Evolutionary conservation across 768 basidiomycete species (phyloP), one percentile per base, ranked within the genome.

Genomic region (Neoboletus subvelutipes): DNA sequence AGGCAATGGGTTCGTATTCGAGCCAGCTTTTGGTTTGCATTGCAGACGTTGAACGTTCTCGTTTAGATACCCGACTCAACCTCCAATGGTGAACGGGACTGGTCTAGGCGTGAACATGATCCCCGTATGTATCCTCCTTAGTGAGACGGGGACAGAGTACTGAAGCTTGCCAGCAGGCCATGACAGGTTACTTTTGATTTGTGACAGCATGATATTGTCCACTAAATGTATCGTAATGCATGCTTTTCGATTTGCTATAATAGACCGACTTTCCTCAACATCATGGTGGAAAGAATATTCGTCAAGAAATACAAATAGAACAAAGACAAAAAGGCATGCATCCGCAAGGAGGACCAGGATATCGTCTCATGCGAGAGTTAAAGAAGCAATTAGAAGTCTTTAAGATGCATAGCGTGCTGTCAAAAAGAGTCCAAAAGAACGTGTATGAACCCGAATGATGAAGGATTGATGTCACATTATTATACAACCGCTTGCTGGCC

Each of bases 181-280:
- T 85, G 84, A 87, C 87, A 63, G 87, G 87, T 29, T 88, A 83
- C 53, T 75, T 76, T 60, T 78, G 52, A 67, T 64, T 63, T 46
- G 5, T 36, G 17, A 47, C 33, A 17, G 41, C 40, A 34, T 45
- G 42, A 7, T 39, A 45, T 52, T 46, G 40, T 55, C 36, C 55
- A 41, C 47, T 56, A 55, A 66, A 59, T 51, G 56, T 72, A 74
- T 52, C 58, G 60, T 73, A 72, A 36, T 62, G 56, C 57, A 58
- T 57, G 62, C 36, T 59, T 52, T 62, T 60, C 46, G 60, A 50
- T 50, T 57, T 64, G 52, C 63, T 59, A 47, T 72, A 72, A 73
- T 72, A 42, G 29, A 70, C 46, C 47, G 3, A 10, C 46, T 50
- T 58, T 51, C 33, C 45, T 52, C 10, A 17, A 57, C 15, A 17